Base-by-base conservation (phyloP, 2,329 filamentous ascomycete genomes). In the Triangularia verruculosa region DNA sequence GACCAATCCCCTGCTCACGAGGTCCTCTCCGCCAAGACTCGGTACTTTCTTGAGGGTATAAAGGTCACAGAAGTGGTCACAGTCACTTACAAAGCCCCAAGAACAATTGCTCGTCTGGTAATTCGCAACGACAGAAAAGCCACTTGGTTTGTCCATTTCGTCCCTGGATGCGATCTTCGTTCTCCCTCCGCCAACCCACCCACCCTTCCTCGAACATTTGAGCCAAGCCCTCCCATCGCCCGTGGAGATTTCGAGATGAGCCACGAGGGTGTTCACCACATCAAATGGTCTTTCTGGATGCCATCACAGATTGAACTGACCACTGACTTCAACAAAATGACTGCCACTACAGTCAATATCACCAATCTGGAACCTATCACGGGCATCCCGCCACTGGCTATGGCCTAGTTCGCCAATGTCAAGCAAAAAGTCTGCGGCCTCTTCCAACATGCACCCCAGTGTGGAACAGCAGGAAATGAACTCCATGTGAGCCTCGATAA, bases 91-190 rank as follows among this genome's bases (percentile, higher is more conserved):
- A 68, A 64, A 25, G 52, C 61, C 15, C 8, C 15, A 32, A 13
- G 62, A 34, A 67, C 61, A 60, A 47, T 64, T 15, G 67, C 67
- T 11, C 65, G 62, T n/a, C 62, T 70, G 0, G 65, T 68, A 12
- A 15, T 70, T 28, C 47, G 59, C 3, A 25, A 61, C 2, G 9
- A 24, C 15, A 5, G 22, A 32, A 25, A n/a, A 17, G n/a, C 4
- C 52, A 57, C 5, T 32, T 66, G 61, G 64, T 70, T 68, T 58
- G 64, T 70, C 15, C 66, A 64, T 59, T 12, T 67, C 27, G 59
- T 57, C 11, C 66, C 64, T 22, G 39, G n/a, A 17, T 9, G 17
- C 22, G 27, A 32, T n/a, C 55, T 22, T 34, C 17, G n/a, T 22
- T 54, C 22, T 15, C 63, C 54, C 55, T 51, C 62, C 30, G 57